These are phyloP conservation scores for Phytophthora syringae DNA, from an alignment of 352 stramenopile genomes.

Conservation along the genomic window DNA sequence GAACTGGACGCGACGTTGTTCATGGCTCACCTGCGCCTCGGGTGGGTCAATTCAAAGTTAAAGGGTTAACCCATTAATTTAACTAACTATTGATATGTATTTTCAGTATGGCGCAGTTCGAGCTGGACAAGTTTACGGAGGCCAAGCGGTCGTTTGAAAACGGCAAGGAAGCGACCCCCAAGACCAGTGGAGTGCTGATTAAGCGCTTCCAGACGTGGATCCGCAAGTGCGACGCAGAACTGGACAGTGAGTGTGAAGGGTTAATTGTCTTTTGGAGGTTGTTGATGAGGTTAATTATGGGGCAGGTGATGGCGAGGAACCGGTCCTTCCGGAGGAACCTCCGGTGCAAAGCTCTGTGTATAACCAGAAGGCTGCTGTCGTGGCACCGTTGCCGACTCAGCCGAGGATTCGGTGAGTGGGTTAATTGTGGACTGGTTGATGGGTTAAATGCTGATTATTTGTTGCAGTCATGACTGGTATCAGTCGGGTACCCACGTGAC, in stretches of 20 bases:
- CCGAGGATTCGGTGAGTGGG: conserved; percentile 40
- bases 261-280: background rate
- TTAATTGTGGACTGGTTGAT: background rate
- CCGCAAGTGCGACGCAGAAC: conserved; percentile 87
- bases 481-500: conserved; percentile 84
- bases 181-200: conserved; percentile 39
- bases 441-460: conserved; percentile 3
- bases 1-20: conserved; percentile 54
- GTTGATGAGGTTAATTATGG: conserved; percentile 3
- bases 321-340: conserved; percentile 36
- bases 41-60: conserved; percentile 43
- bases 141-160: conserved; percentile 69
- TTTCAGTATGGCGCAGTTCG: conserved; percentile 78
- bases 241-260: conserved; percentile 55
- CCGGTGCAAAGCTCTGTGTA: conserved; percentile 5
- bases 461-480: conserved; percentile 86
- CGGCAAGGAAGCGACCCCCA: conserved; percentile 46
- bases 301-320: conserved; percentile 31
- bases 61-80: background rate
- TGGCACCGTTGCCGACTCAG: conserved; percentile 22
- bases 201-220: conserved; percentile 87
- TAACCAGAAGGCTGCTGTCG: conserved; percentile 30
- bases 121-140: conserved; percentile 72
- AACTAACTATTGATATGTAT: background rate
- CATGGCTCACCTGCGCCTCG: conserved; percentile 76